Evolutionary conservation across 2,329 filamentous ascomycete species (phyloP).

Genomic region (Macrophomina phaseolina): DNA sequence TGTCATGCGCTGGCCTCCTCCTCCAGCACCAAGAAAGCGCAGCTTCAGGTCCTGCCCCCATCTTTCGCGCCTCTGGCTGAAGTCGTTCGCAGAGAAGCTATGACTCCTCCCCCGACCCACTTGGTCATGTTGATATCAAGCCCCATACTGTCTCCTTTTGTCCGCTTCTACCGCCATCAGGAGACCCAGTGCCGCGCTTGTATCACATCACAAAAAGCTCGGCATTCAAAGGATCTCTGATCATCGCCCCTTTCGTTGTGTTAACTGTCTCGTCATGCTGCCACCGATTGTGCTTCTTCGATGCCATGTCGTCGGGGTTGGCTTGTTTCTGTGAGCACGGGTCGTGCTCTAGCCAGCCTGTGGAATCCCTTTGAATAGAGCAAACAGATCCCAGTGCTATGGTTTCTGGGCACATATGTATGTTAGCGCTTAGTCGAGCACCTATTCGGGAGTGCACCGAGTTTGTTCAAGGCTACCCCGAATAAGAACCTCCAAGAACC

Average conservation of each 20-base stretch:
- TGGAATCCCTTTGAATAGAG: too few species aligned
- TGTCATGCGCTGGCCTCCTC: slow-evolving; percentile 1
- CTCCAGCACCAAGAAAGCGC: not conserved
- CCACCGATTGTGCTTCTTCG: too few species aligned
- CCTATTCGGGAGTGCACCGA: too few species aligned
- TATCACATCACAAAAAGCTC: not conserved
- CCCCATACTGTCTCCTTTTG: slow-evolving; percentile 4
- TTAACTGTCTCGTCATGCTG: too few species aligned
- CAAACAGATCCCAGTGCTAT: too few species aligned
- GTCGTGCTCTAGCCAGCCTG: too few species aligned
- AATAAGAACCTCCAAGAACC: too few species aligned
- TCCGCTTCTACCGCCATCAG: not conserved
- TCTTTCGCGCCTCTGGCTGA: not conserved
- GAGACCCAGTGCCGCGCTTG: slow-evolving; percentile 3
- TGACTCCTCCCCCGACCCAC: slow-evolving; percentile 19
- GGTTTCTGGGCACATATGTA: too few species aligned
- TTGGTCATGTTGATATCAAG: slow-evolving; percentile 12
- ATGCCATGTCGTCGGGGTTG: too few species aligned
- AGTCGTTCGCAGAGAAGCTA: slow-evolving; percentile 2
- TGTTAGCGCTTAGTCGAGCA: too few species aligned
- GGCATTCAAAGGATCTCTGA: not conserved
- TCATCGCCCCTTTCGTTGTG: not conserved
- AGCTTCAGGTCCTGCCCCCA: not conserved
- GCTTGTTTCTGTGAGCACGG: too few species aligned
- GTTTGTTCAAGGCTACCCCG: too few species aligned